These are phyloP conservation scores for Poa annua DNA, from an alignment of 176 grass and related monocot genomes.

Conservation along the genomic window DNA sequence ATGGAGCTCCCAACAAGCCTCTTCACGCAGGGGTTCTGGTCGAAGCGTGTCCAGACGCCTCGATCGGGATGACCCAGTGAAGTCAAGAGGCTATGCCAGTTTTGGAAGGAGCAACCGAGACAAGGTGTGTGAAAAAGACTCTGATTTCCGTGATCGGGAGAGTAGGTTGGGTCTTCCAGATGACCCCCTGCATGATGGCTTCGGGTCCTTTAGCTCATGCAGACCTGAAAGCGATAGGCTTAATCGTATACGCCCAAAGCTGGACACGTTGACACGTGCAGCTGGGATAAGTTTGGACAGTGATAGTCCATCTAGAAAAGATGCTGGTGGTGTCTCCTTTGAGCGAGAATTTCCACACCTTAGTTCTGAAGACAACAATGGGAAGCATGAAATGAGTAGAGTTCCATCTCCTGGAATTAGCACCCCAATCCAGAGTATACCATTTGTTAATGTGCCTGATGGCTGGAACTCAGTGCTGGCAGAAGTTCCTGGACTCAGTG, in stretches of 20 bases:
- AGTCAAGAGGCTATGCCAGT: slow-evolving; percentile 68
- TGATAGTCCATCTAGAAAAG: slow-evolving; percentile 47
- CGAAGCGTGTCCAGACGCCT: slow-evolving; percentile 47
- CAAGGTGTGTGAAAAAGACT: slow-evolving; percentile 56
- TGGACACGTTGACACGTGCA: slow-evolving; percentile 32
- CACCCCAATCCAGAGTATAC: slow-evolving; percentile 69
- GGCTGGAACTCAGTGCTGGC: slow-evolving; percentile 66
- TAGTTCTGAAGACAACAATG: slow-evolving; percentile 64
- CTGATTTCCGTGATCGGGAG: slow-evolving; percentile 49
- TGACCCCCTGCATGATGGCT: slow-evolving; percentile 48
- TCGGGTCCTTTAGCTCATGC: slow-evolving; percentile 54
- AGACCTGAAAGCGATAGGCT: slow-evolving; percentile 59
- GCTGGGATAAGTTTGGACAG: slow-evolving; percentile 49
- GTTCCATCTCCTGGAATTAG: slow-evolving; percentile 69
- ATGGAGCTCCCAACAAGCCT: slow-evolving; percentile 50
- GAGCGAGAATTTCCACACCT: slow-evolving; percentile 79
- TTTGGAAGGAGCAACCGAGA: slow-evolving; percentile 68
- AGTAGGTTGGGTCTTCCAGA: slow-evolving; percentile 55
- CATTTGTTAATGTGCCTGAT: slow-evolving; percentile 38
- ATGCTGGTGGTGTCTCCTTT: slow-evolving; percentile 49
- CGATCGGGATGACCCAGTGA: slow-evolving; percentile 47
- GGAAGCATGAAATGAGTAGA: slow-evolving; percentile 49
- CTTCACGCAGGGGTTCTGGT: slow-evolving; percentile 45
- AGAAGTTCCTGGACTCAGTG: slow-evolving; percentile 54
- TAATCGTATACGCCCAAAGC: slow-evolving; percentile 50